Conservation (phyloP, 805 yeast genomes). For the Candida chilensis region DNA sequence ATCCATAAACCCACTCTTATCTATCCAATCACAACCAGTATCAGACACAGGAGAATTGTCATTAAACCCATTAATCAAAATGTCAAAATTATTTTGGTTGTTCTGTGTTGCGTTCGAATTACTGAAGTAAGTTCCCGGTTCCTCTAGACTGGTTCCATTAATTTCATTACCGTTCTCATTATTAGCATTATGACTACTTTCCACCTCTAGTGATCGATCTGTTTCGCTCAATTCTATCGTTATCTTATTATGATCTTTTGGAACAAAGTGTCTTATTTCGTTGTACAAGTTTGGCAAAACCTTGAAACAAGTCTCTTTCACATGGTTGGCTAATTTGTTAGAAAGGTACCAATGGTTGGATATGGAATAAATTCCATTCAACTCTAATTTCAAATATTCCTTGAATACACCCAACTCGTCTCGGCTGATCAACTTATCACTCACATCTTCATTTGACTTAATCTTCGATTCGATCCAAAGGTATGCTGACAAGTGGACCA, state of each 20-base stretch:
- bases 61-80: slow-evolving; percentile 2
- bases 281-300: slow-evolving; percentile 31
- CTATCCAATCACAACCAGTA: slow-evolving; percentile 54
- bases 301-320: slow-evolving; percentile 32
- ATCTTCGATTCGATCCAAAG: slow-evolving; percentile 39
- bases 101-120: too few relatives aligned
- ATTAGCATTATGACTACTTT: slow-evolving; percentile 1
- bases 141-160: slow-evolving; percentile 12
- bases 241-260: slow-evolving; percentile 3
- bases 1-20: slow-evolving; percentile 24
- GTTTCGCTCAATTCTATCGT: slow-evolving; percentile 1
- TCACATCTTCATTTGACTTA: slow-evolving; percentile 3
- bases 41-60: slow-evolving; percentile 20
- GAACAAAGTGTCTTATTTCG: slow-evolving; percentile 22
- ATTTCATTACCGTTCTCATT: slow-evolving; percentile 9
- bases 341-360: slow-evolving; percentile 44
- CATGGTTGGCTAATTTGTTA: slow-evolving; percentile 33
- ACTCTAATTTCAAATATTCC: slow-evolving; percentile 39
- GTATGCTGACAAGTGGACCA: slow-evolving; percentile 44
- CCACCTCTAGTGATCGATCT: slow-evolving; percentile 1
- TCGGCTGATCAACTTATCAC: slow-evolving; percentile 8
- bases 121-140: too few relatives aligned
- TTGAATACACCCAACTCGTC: slow-evolving; percentile 33
- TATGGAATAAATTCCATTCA: slow-evolving; percentile 38
- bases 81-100: slow-evolving; percentile 7